Base-by-base conservation (phyloP, 345 rosid genomes). In the Gossypium rotundifolium region DNA sequence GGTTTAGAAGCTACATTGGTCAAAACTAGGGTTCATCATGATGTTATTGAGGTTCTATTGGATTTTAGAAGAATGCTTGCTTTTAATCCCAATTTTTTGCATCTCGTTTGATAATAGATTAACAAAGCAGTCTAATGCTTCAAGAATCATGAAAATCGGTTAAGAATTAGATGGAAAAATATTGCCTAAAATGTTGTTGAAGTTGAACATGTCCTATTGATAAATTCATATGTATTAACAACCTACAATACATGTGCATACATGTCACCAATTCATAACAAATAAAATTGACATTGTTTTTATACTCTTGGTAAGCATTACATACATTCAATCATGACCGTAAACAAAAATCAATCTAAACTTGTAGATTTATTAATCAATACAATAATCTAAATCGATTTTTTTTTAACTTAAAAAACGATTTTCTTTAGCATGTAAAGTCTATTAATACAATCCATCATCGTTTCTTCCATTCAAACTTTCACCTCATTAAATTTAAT, bases 1-100 rank as follows among this genome's bases (percentile, higher is more conserved):
- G 9, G 11, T 11, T 81, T 54, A 16, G 78, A 90, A 82, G 73
- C 84, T 13, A 46, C 72, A 79, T 81, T 80, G 93, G 92, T 92
- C 91, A 57, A 79, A 64, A 79, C 22, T 78, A 76, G 78, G 84
- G 82, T 89, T 87, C 84, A 14, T 11, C 64, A 58, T 69, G 91
- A 88, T 88, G 81, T 87, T 86, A 74, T 54, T 20, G 52, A 20
- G 25, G 65, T 54, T 71, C 3, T 3, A 0, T 2, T 1, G 1
- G 18, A 71, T 57, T 71, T 71, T 42, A 38, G 20, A 52, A 57
- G 40, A 71, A 71, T 55, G 64, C 22, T 71, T 6, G 12, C 4
- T 2, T 11, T 3, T 6, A 54, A 71, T 11, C n/a, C 13, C 51
- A 55, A n/a, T 1, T 55, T 55, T 20, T 40, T 40, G 1, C 64